Percentiles rank a stretch among this genome's conserved stretches.
Evolutionary conservation across 257 asterid species (phyloP).

Genomic region (Knoxia roxburghii): DNA sequence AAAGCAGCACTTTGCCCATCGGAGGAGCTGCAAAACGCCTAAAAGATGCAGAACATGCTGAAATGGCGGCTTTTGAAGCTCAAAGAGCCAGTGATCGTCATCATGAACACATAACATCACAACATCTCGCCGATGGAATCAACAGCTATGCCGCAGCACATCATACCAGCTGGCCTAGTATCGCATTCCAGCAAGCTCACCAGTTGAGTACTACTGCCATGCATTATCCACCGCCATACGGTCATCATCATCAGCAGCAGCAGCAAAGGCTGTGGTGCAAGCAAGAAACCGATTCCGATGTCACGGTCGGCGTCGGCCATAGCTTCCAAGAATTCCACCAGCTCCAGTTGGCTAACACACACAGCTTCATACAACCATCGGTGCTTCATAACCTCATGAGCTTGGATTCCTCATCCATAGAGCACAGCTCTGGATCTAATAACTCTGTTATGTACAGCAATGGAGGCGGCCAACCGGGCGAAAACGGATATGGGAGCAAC

Average conservation of each 20-base stretch:
- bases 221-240: constrained; percentile 45
- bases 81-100: constrained; percentile 32
- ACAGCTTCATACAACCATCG: constrained; percentile 38
- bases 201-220: constrained; percentile 30
- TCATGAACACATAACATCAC: constrained; percentile 28
- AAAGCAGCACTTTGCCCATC: constrained; percentile 61
- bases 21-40: constrained; percentile 80
- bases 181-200: constrained; percentile 58
- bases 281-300: constrained; percentile 40
- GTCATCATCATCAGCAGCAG: constrained; percentile 33
- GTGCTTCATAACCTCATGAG: constrained; percentile 47
- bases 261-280: constrained; percentile 66
- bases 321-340: constrained; percentile 35
- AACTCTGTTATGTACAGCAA: constrained; percentile 11
- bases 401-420: constrained; percentile 38
- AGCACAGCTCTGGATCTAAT: constrained; percentile 29
- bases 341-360: constrained; percentile 38
- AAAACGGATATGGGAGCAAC: constrained; percentile 17
- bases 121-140: constrained; percentile 32
- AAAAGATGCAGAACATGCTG: constrained; percentile 59
- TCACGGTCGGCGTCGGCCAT: constrained; percentile 11
- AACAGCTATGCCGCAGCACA: constrained; percentile 21
- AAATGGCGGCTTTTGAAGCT: constrained; percentile 44
- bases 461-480: not conserved
- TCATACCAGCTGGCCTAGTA: constrained; percentile 42